Evolutionary conservation across 2,329 filamentous ascomycete species (phyloP), one percentile per base, ranked within the genome.

Genomic region (Venturia oleaginea): DNA sequence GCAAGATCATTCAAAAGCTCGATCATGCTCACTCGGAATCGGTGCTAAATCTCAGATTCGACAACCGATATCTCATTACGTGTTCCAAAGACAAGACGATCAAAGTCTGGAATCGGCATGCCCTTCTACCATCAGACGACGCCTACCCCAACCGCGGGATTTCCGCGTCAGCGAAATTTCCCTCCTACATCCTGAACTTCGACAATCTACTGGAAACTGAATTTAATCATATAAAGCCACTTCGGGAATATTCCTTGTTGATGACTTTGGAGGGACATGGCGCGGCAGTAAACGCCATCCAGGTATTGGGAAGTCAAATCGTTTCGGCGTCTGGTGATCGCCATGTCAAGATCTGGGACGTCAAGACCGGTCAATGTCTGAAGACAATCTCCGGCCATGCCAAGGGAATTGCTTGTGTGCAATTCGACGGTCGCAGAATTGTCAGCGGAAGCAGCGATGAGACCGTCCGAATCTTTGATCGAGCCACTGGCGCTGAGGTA

Each of bases 51-150:
- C 86, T 99, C 65, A 86, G 90, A 67, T 99, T 97, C 69, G 92
- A 97, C 72, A 88, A 91, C 68, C 85, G 91, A 10, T 95, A 95
- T 67, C 81, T 99, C 4, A 91, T 97, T 15, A 99, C 94, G 0
- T 97, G 94, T 71, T 97, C 93, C 60, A 99, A 99, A 74, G 94
- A 99, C 75, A 95, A 92, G 75, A 89, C 89, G 0, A 96, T 99
- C 80, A 97, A 97, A 75, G 87, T 99, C 22, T 99, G 96, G 84
- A 97, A 93, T 73, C 86, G 94, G 5, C 82, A 80, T 22, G 71
- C 75, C 63, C 71, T 80, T 57, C 67, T 72, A 61, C 72, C 74
- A 1, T 76, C 75, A 11, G 74, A 76, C 55, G 71, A 74, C 5
- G 71, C 74, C 3, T 77, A 77, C 65, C 76, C 74, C 22, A 65